phyloP scores from a whole-genome alignment of 2,329 filamentous ascomycete species.

The Stagonosporopsis rhizophila region DNA sequence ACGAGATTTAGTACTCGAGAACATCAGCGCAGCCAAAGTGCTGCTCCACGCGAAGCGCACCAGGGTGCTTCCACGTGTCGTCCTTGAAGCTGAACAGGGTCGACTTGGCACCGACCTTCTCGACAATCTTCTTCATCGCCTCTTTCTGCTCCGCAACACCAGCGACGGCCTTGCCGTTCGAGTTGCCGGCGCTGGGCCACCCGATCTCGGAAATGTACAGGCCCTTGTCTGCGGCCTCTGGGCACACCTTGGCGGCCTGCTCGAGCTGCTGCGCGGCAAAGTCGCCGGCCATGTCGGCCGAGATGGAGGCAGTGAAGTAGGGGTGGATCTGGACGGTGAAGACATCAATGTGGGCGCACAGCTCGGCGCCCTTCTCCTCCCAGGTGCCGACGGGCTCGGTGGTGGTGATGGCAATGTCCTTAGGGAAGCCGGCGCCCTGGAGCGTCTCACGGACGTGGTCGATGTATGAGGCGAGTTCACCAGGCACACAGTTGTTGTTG shows the following conservation, averaged over 20 bases:
- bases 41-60: conserved; percentile 76
- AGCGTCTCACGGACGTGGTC: conserved; percentile 69
- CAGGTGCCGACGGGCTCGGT: conserved; percentile 85
- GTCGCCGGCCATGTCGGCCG: conserved; percentile 70
- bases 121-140: conserved; percentile 75
- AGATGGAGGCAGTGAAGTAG: conserved; percentile 82
- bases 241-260: conserved; percentile 74
- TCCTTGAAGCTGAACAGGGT: conserved; percentile 84
- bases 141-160: conserved; percentile 69
- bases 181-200: conserved; percentile 76
- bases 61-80: conserved; percentile 81
- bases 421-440: conserved; percentile 70
- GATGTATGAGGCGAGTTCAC: conserved; percentile 75
- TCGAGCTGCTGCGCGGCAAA: conserved; percentile 79
- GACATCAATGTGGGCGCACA: conserved; percentile 80
- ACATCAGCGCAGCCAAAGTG: conserved; percentile 72
- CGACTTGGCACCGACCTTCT: conserved; percentile 69
- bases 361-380: conserved; percentile 64
- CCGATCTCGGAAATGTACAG: conserved; percentile 89
- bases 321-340: conserved; percentile 88
- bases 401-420: conserved; percentile 72
- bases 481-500: conserved; percentile 70
- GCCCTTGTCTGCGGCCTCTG: conserved; percentile 62
- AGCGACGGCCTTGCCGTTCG: conserved; percentile 77
- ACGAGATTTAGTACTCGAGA: conserved; percentile 45